These are phyloP conservation scores for Ilyonectria robusta DNA, from an alignment of 2,329 filamentous ascomycete genomes.

Conservation along the genomic window DNA sequence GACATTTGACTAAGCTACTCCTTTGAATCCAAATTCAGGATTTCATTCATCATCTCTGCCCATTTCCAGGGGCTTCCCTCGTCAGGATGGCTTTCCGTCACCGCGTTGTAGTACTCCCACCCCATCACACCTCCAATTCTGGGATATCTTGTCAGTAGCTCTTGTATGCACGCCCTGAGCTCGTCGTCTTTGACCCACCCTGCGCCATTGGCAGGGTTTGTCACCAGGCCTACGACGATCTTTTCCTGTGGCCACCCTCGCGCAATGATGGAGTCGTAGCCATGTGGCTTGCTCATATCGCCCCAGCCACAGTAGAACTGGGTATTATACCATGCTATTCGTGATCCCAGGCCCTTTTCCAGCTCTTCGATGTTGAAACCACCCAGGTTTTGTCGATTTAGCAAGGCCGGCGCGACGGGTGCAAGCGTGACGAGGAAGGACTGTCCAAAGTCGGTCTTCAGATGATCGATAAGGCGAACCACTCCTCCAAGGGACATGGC, in stretches of 20 bases:
- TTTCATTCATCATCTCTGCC: slow-evolving; percentile 63
- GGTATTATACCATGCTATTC: slow-evolving; percentile 86
- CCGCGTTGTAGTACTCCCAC: slow-evolving; percentile 92
- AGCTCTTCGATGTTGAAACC: slow-evolving; percentile 84
- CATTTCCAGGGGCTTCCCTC: slow-evolving; percentile 77
- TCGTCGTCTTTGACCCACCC: slow-evolving; percentile 62
- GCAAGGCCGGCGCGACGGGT: slow-evolving; percentile 80
- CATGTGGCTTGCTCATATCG: slow-evolving; percentile 56
- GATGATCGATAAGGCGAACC: slow-evolving; percentile 74
- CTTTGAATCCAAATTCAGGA: slow-evolving; percentile 32
- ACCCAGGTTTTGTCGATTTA: slow-evolving; percentile 72
- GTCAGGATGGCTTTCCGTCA: slow-evolving; percentile 53
- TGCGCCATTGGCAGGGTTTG: slow-evolving; percentile 77
- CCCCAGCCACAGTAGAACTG: slow-evolving; percentile 95
- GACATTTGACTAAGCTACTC: not conserved
- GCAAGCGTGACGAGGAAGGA: slow-evolving; percentile 83
- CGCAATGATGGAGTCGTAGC: slow-evolving; percentile 63
- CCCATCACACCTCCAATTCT: slow-evolving; percentile 88
- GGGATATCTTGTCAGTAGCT: slow-evolving; percentile 66
- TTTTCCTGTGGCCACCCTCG: slow-evolving; percentile 79
- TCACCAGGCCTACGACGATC: slow-evolving; percentile 84
- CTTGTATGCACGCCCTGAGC: slow-evolving; percentile 56
- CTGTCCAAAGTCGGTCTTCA: slow-evolving; percentile 76
- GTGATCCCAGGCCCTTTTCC: slow-evolving; percentile 71
- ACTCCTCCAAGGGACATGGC: slow-evolving; percentile 75